phyloP scores from a whole-genome alignment of 495 filamentous ascomycete genomes.

The Monascus purpureus region DNA sequence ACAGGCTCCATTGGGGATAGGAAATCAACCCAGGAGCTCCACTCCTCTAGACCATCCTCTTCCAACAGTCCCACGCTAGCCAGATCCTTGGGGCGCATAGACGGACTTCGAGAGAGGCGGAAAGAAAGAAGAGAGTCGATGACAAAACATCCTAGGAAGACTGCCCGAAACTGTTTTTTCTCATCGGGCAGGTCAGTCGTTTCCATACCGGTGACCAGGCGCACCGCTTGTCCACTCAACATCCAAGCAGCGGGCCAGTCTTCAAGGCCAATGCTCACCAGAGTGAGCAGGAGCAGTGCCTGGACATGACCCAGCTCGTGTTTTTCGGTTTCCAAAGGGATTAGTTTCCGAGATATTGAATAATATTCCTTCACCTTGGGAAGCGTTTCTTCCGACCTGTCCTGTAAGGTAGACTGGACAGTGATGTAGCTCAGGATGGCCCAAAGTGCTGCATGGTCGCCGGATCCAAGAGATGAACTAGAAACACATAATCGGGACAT shows the following conservation, averaged over 20 bases:
- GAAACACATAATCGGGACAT: slow-evolving; percentile 31
- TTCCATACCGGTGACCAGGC: slow-evolving; percentile 38
- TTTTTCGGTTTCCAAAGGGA: slow-evolving; percentile 42
- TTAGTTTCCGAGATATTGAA: slow-evolving; percentile 39
- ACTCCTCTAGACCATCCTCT: slow-evolving; percentile 58
- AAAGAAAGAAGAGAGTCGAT: slow-evolving; percentile 51
- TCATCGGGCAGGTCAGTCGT: slow-evolving; percentile 25
- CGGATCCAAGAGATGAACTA: slow-evolving; percentile 27
- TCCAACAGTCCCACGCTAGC: slow-evolving; percentile 29
- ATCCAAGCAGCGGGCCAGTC: slow-evolving; percentile 45
- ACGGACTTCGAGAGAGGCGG: slow-evolving; percentile 36
- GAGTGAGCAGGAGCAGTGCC: slow-evolving; percentile 45
- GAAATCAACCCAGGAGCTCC: slow-evolving; percentile 53
- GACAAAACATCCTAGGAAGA: slow-evolving; percentile 49
- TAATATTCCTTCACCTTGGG: slow-evolving; percentile 35
- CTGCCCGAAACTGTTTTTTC: slow-evolving; percentile 31
- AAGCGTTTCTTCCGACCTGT: slow-evolving; percentile 9
- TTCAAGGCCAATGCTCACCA: slow-evolving; percentile 44
- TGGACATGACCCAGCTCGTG: slow-evolving; percentile 49
- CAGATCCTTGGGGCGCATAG: slow-evolving; percentile 37
- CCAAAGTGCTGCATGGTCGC: slow-evolving; percentile 52
- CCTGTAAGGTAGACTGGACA: slow-evolving; percentile 20
- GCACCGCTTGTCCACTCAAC: slow-evolving; percentile 46
- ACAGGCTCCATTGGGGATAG: slow-evolving; percentile 22
- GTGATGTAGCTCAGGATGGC: slow-evolving; percentile 44